Base-by-base conservation (phyloP, 2,329 filamentous ascomycete species). In the Fonsecaea nubica region DNA sequence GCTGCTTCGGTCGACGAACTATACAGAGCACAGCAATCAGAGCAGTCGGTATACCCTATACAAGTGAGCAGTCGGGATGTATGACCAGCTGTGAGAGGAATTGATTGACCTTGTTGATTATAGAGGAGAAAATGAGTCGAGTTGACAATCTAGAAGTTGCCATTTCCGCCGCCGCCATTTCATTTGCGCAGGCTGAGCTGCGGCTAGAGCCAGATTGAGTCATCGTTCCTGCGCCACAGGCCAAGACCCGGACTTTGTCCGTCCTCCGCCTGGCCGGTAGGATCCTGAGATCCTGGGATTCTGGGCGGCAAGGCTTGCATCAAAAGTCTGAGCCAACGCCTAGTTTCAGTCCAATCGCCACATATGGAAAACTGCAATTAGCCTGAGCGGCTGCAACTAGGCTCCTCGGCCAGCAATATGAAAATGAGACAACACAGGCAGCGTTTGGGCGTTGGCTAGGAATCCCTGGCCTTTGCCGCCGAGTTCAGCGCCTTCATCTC, bases 141-240 rank as follows among this genome's bases (percentile, higher is more conserved):
- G 21, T 7, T 18, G 56, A 54, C 40, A 6, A 61, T 69, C 67
- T 69, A 69, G 64, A 69, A 69, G 67, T 65, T 69, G 64, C 67
- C 64, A 69, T 69, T 42, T 42, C 25, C n/a, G 33, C 35, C n/a
- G 56, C 48, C 25, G 13, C 32, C 18, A 45, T 42, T 42, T 42
- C 40, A 5, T 25, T n/a, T 18, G 33, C 25, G 35, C 45, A 35
- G 38, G 54, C 56, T 57, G 53, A 64, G 64, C 48, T 25, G 25
- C 25, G 40, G 40, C 40, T 42, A 42, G 18, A 42, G 15, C 40
- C 40, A n/a, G 59, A 64, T 66, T 66, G 66, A 69, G 66, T 69
- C 66, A 69, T 69, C 36, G 57, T 21, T 12, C 36, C 18, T 12
- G 10, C 45, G 45, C 45, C 45, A 50, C 45, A 4, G 45, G n/a